Percentiles rank a stretch among this genome's conserved stretches.
These are phyloP conservation scores for Neurospora sp. DNA, from an alignment of 495 filamentous ascomycete species.

Conservation along the genomic window DNA sequence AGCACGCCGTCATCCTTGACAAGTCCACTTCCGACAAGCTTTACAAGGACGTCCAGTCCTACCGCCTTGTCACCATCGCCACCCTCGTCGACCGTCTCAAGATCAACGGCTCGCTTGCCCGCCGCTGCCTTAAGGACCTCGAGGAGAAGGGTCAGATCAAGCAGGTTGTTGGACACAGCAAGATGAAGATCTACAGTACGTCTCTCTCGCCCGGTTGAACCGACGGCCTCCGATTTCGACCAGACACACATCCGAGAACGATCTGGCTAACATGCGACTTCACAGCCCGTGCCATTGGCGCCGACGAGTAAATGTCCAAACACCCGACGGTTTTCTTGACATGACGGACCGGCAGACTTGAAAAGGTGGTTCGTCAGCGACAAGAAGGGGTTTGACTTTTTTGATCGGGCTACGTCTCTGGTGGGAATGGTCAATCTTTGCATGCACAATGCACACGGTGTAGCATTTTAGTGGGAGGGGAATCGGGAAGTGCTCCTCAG, in stretches of 20 bases:
- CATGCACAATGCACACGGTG: not conserved
- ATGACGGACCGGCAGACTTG: slow-evolving; percentile 18
- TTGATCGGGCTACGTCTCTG: slow-evolving; percentile 25
- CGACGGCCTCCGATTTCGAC: not conserved
- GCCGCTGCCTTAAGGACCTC: slow-evolving; percentile 79
- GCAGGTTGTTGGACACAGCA: slow-evolving; percentile 93
- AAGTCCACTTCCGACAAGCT: slow-evolving; percentile 78
- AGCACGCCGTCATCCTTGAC: slow-evolving; percentile 82
- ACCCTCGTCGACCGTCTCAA: slow-evolving; percentile 98
- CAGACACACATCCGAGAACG: not conserved
- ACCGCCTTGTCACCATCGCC: slow-evolving; percentile 98
- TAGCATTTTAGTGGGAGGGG: not conserved
- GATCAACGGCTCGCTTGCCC: slow-evolving; percentile 97
- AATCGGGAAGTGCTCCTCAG: slow-evolving; percentile 30
- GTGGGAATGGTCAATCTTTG: slow-evolving; percentile 16
- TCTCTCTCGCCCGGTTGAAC: slow-evolving; percentile 9
- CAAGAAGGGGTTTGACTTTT: slow-evolving; percentile 22
- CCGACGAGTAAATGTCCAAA: slow-evolving; percentile 41
- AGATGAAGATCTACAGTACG: slow-evolving; percentile 97
- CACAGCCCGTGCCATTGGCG: slow-evolving; percentile 51
- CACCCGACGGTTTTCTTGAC: slow-evolving; percentile 14
- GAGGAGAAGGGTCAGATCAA: slow-evolving; percentile 98
- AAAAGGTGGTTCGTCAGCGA: slow-evolving; percentile 18
- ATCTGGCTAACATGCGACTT: slow-evolving; percentile 25
- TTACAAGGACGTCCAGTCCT: slow-evolving; percentile 98